A percentile compares a stretch with the other conserved stretches of the same genome.
These are phyloP conservation scores for Postia placenta DNA, from an alignment of 768 basidiomycete genomes.

Conservation along the genomic window DNA sequence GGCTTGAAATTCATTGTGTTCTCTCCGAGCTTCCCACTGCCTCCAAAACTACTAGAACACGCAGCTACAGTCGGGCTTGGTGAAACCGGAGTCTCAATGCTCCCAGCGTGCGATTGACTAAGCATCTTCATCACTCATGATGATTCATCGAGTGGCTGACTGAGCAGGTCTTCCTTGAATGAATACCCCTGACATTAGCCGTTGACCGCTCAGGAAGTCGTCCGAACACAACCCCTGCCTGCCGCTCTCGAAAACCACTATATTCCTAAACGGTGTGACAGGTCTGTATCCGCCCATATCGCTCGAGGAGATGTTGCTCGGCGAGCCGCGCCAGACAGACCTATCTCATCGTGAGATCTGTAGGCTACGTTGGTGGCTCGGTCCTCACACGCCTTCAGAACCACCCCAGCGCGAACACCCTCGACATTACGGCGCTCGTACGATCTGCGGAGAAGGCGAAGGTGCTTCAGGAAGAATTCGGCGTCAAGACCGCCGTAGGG, in stretches of 20 bases:
- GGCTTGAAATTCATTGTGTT: too few relatives aligned
- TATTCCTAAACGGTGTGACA: constrained; percentile 42
- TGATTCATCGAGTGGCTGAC: too few relatives aligned
- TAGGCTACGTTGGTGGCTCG: constrained; percentile 54
- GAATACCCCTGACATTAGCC: too few relatives aligned
- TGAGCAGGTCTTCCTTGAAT: too few relatives aligned
- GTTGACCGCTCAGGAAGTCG: too few relatives aligned
- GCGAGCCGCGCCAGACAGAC: not conserved
- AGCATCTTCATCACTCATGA: too few relatives aligned
- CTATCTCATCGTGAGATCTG: not conserved
- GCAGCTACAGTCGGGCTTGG: too few relatives aligned
- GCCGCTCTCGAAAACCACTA: constrained; percentile 23
- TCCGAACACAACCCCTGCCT: not conserved
- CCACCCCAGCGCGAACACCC: constrained; percentile 36
- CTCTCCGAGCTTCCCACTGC: too few relatives aligned
- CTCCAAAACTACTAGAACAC: too few relatives aligned
- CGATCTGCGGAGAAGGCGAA: constrained; percentile 34
- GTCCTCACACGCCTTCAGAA: constrained; percentile 42
- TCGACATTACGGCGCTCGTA: constrained; percentile 41
- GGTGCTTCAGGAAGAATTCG: constrained; percentile 15
- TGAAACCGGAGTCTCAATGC: too few relatives aligned
- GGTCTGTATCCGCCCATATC: constrained; percentile 28
- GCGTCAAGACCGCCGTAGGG: constrained; percentile 16
- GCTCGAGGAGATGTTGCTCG: too few relatives aligned
- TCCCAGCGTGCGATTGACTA: too few relatives aligned